Conservation (phyloP, 257 asterid genomes). For the Schizonepeta tenuifolia region DNA sequence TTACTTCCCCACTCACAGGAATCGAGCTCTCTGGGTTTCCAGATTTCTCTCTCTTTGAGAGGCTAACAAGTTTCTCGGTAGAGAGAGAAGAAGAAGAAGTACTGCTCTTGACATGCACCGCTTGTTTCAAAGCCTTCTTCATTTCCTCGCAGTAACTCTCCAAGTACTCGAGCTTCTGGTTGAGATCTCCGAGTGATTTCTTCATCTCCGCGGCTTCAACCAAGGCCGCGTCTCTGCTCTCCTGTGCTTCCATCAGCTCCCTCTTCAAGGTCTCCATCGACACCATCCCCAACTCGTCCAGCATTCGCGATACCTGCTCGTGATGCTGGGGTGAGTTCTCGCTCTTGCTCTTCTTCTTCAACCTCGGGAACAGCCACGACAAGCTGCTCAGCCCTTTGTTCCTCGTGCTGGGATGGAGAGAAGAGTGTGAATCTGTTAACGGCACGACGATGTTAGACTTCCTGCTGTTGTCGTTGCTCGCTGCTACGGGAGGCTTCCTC, state of each 20-base stretch:
- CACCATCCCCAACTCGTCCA: slow-evolving; percentile 43
- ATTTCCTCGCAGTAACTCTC: slow-evolving; percentile 82
- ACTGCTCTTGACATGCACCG: slow-evolving; percentile 40
- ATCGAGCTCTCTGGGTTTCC: slow-evolving; percentile 37
- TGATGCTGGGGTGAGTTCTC: slow-evolving; percentile 25
- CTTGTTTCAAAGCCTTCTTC: slow-evolving; percentile 64
- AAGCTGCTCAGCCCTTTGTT: slow-evolving; percentile 56
- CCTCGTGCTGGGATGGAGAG: slow-evolving; percentile 59
- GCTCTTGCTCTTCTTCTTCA: slow-evolving; percentile 74
- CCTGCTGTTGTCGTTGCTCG: slow-evolving; percentile 14
- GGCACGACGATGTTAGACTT: slow-evolving; percentile 71
- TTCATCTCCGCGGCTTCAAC: slow-evolving; percentile 68
- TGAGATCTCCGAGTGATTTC: slow-evolving; percentile 67
- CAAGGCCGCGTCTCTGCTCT: slow-evolving; percentile 65
- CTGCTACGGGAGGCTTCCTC: slow-evolving; percentile 45
- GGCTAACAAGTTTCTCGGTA: not conserved
- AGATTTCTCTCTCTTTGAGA: not conserved
- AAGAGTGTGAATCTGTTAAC: slow-evolving; percentile 68
- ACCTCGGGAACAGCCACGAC: slow-evolving; percentile 76
- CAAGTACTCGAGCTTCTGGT: slow-evolving; percentile 64
- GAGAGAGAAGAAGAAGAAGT: slow-evolving; percentile 1
- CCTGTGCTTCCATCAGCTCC: slow-evolving; percentile 62
- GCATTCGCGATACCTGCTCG: slow-evolving; percentile 50
- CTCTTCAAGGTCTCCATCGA: slow-evolving; percentile 60
- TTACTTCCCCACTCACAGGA: slow-evolving; percentile 70